These are phyloP conservation scores for Phytophthora brassicae DNA, from an alignment of 352 stramenopile genomes.

Conservation along the genomic window DNA sequence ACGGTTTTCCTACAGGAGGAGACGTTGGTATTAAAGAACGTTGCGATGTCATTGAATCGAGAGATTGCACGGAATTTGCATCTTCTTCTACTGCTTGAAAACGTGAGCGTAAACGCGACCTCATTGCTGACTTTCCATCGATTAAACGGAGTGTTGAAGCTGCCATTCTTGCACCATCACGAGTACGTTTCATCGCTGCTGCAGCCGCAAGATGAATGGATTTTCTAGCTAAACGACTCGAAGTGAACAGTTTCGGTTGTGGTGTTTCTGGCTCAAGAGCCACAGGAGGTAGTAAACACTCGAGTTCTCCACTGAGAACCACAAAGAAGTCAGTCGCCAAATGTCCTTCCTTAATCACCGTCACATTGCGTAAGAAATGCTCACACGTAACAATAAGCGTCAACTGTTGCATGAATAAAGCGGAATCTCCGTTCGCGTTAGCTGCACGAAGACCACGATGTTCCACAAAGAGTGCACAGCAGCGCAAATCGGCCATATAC, in stretches of 20 bases:
- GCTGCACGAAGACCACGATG: slow-evolving; percentile 1
- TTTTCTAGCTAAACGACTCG: slow-evolving; percentile 12
- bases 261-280: not conserved
- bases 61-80: not conserved
- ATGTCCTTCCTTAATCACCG: slow-evolving; percentile 56
- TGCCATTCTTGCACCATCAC: slow-evolving; percentile 21
- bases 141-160: slow-evolving; percentile 16
- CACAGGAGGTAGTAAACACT: slow-evolving; percentile 49
- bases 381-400: slow-evolving; percentile 44
- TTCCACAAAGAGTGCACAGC: slow-evolving; percentile 36
- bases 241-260: slow-evolving; percentile 2
- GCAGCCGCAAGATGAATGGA: slow-evolving; percentile 23
- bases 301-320: slow-evolving; percentile 57
- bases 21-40: slow-evolving; percentile 9
- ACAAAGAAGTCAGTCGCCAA: slow-evolving; percentile 61
- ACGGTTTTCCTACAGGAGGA: slow-evolving; percentile 1
- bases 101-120: not conserved
- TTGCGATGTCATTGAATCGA: slow-evolving; percentile 1
- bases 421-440: slow-evolving; percentile 14
- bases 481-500: slow-evolving; percentile 38
- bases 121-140: not conserved
- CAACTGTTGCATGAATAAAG: slow-evolving; percentile 39
- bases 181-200: slow-evolving; percentile 23
- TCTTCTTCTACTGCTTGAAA: slow-evolving; percentile 15
- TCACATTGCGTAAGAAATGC: slow-evolving; percentile 61